Conservation (phyloP, 2,329 filamentous ascomycete genomes). For the Blastomyces parvus region DNA sequence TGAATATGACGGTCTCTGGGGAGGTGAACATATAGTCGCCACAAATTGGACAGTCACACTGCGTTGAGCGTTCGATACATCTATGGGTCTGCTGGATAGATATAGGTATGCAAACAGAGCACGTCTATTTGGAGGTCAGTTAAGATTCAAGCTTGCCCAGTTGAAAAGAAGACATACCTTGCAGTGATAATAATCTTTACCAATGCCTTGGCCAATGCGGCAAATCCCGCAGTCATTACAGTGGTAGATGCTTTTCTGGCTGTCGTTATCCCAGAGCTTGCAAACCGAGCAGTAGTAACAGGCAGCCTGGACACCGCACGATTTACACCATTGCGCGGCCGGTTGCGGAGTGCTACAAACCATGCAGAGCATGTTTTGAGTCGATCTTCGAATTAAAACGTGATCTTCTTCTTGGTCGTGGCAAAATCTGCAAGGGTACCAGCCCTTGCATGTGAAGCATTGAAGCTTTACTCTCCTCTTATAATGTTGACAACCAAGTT, state of each 20-base stretch:
- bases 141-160: conserved; percentile 1
- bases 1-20: conserved; percentile 77
- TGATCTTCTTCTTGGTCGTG: conserved; percentile 80
- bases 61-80: conserved; percentile 87
- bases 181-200: conserved; percentile 97
- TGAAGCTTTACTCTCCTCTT: conserved; percentile 93
- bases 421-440: conserved; percentile 93
- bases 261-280: conserved; percentile 94
- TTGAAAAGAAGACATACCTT: conserved; percentile 51
- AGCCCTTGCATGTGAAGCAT: conserved; percentile 77
- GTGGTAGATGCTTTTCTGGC: conserved; percentile 86
- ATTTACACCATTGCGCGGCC: conserved; percentile 65
- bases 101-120: conserved; percentile 89
- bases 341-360: conserved; percentile 76
- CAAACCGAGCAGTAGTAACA: conserved; percentile 91
- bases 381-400: conserved; percentile 67
- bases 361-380: conserved; percentile 97
- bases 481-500: conserved; percentile 82
- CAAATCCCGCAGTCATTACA: conserved; percentile 95
- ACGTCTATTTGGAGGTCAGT: conserved; percentile 51
- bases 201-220: conserved; percentile 71
- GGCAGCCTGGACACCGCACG: conserved; percentile 67
- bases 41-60: conserved; percentile 95
- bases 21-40: conserved; percentile 95
- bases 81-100: conserved; percentile 75